These are phyloP conservation scores for Effrenium voratum DNA, from an alignment of 73 alveolate species.

Conservation along the genomic window DNA sequence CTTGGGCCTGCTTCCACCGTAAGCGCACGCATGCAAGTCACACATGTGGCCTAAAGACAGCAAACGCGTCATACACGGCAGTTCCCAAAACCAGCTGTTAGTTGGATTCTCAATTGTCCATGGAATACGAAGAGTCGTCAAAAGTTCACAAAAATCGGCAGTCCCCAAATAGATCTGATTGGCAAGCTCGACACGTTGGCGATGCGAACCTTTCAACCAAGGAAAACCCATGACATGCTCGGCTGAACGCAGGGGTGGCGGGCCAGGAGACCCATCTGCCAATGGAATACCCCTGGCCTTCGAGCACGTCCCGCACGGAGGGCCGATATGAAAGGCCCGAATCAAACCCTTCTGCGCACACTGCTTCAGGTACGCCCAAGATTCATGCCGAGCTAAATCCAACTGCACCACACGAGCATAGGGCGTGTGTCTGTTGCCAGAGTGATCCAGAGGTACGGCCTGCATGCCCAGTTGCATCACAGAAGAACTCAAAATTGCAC, in stretches of 20 bases:
- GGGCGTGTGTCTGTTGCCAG: too few species aligned
- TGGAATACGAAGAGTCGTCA: not conserved
- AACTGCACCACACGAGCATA: too few species aligned
- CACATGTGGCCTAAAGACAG: not conserved
- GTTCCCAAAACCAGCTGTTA: not conserved
- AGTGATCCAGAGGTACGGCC: too few species aligned
- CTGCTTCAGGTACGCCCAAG: too few species aligned
- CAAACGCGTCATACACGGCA: not conserved
- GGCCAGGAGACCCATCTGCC: not conserved
- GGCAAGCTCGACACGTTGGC: not conserved
- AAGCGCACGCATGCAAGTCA: too few species aligned
- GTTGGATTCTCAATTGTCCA: slow-evolving; percentile 6
- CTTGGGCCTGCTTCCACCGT: too few species aligned
- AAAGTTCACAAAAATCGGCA: not conserved
- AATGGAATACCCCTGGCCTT: slow-evolving; percentile 13
- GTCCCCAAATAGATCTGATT: not conserved
- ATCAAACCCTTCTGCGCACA: not conserved
- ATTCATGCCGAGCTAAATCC: too few species aligned
- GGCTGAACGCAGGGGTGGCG: not conserved
- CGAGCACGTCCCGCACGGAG: slow-evolving; percentile 2
- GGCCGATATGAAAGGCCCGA: not conserved
- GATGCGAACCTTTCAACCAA: not conserved
- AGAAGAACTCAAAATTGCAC: too few species aligned
- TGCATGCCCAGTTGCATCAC: too few species aligned
- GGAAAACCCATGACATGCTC: not conserved